These are phyloP conservation scores for Cladochytrium replicatum DNA, from an alignment of 192 early-diverging fungal species.

Conservation along the genomic window DNA sequence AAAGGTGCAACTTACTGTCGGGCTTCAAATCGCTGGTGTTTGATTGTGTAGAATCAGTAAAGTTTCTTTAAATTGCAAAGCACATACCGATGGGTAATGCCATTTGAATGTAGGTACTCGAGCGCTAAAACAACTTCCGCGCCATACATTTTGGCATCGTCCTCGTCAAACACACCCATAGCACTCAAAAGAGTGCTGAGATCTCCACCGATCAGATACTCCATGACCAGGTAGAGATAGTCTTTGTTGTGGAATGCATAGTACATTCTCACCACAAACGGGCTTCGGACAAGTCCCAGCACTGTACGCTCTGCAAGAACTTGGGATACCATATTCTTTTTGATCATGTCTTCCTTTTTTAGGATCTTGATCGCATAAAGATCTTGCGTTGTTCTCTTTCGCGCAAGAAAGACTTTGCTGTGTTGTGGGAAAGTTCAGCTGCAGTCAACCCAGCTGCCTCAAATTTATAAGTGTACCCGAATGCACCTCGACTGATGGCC, in stretches of 20 bases:
- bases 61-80: too few relatives aligned
- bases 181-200: constrained; percentile 63
- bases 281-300: constrained; percentile 63
- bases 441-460: not conserved
- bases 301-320: constrained; percentile 80
- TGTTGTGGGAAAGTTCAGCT: constrained; percentile 3
- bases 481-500: constrained; percentile 86
- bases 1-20: constrained; percentile 29
- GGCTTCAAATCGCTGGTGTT: constrained; percentile 37
- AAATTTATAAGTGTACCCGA: constrained; percentile 56
- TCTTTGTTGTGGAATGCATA: constrained; percentile 86
- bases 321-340: constrained; percentile 93
- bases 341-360: constrained; percentile 87
- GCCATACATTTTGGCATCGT: constrained; percentile 77
- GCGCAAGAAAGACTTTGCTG: constrained; percentile 75
- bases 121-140: constrained; percentile 84
- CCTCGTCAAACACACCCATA: constrained; percentile 68
- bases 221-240: constrained; percentile 85
- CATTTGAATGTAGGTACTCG: constrained; percentile 81
- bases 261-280: constrained; percentile 86
- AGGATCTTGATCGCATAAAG: constrained; percentile 88
- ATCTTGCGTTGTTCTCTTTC: constrained; percentile 78
- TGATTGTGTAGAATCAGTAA: too few relatives aligned
- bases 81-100: constrained; percentile 76
- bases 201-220: constrained; percentile 79